Evolutionary conservation across 441 rosid genomes (phyloP).

Genomic region (Populus hybrid): DNA sequence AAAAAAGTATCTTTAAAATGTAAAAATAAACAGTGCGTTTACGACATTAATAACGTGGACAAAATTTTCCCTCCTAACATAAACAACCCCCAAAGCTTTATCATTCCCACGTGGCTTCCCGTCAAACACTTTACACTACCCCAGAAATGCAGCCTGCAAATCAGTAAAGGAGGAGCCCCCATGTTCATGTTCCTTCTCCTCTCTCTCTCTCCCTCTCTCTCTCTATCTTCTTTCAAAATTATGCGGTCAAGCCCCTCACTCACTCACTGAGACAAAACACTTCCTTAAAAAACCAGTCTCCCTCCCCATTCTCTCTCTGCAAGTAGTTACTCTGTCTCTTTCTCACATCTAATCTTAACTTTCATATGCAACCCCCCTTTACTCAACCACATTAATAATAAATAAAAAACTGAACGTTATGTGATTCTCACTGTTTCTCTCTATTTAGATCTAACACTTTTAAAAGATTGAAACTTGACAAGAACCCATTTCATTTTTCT

Average conservation of each 20-base stretch:
- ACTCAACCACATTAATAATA: slow-evolving; percentile 1
- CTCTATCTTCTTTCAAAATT: neutral
- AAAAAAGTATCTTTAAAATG: too few relatives aligned
- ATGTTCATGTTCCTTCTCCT: neutral
- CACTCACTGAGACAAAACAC: slow-evolving; percentile 12
- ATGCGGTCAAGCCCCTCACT: neutral
- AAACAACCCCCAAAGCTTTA: neutral
- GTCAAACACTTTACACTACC: neutral
- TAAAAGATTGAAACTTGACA: neutral
- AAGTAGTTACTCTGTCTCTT: slow-evolving; percentile 39
- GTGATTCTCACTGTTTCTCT: neutral
- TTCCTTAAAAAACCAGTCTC: slow-evolving; percentile 27
- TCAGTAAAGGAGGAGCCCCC: slow-evolving; percentile 1
- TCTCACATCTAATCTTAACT: slow-evolving; percentile 21
- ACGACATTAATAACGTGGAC: neutral
- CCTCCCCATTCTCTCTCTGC: slow-evolving; percentile 29
- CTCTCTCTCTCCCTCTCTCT: too few relatives aligned
- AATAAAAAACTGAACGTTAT: neutral
- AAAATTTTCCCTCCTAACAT: neutral
- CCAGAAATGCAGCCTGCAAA: slow-evolving; percentile 6
- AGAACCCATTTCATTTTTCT: neutral
- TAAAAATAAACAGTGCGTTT: too few relatives aligned
- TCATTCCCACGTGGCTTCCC: neutral
- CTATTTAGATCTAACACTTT: slow-evolving; percentile 19
- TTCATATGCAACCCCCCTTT: slow-evolving; percentile 25